Evolutionary conservation across 176 grass and related monocot genomes (phyloP).

Genomic region (Oryza nivara): DNA sequence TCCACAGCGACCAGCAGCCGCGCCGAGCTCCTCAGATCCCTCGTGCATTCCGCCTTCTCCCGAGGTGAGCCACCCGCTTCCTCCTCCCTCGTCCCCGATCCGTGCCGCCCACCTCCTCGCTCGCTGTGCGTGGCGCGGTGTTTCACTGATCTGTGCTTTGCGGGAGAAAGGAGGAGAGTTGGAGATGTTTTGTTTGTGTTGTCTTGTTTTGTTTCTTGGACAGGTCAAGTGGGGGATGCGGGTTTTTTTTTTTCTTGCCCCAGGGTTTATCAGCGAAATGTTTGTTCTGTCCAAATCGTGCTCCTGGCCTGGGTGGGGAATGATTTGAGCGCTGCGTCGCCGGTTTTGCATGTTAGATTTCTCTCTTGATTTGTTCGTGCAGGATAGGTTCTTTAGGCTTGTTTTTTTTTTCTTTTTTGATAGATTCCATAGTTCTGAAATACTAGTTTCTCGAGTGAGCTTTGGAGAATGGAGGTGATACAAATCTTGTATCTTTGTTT

Average conservation of each 20-base stretch:
- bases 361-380: not conserved
- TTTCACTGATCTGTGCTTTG: too few species aligned
- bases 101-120: not conserved
- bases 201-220: conserved; percentile 2
- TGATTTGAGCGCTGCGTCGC: not conserved
- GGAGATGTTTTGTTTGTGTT: not conserved
- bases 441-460: not conserved
- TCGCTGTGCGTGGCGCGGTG: not conserved
- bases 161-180: too few species aligned
- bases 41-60: conserved; percentile 6
- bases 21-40: conserved; percentile 37
- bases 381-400: not conserved
- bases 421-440: not conserved
- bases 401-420: not conserved
- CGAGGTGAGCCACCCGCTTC: not conserved
- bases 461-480: not conserved
- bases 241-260: not conserved
- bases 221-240: not conserved
- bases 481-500: not conserved
- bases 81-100: not conserved
- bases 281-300: not conserved
- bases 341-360: not conserved
- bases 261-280: not conserved
- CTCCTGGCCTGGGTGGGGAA: not conserved
- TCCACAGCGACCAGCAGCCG: not conserved